A percentile compares a stretch with the other conserved stretches of the same genome.
Evolutionary conservation across 2,329 filamentous ascomycete genomes (phyloP).

Genomic region (Pyrenophora seminiperda): DNA sequence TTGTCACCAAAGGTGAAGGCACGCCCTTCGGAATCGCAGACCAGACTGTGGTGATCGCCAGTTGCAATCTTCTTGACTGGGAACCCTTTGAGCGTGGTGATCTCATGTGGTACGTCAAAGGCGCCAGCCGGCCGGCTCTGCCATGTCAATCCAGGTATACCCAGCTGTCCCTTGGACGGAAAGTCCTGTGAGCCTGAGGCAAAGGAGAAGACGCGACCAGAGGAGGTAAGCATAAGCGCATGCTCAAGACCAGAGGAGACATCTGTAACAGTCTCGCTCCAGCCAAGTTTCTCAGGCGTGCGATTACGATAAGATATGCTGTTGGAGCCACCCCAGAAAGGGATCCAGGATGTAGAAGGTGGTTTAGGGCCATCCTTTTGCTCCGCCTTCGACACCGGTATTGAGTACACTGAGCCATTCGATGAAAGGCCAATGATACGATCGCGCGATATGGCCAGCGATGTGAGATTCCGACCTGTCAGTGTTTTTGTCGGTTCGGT

Average conservation of each 20-base stretch:
- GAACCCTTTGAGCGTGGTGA: conserved; percentile 72
- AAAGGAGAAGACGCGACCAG: conserved; percentile 86
- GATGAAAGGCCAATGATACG: conserved; percentile 79
- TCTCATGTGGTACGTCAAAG: conserved; percentile 82
- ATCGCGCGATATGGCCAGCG: conserved; percentile 78
- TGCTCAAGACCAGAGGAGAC: conserved; percentile 84
- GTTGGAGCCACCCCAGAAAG: conserved; percentile 69
- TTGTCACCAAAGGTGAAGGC: conserved; percentile 93
- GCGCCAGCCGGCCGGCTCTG: conserved; percentile 73
- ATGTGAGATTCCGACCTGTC: conserved; percentile 77
- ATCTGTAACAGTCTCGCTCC: conserved; percentile 74
- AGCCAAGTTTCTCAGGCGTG: conserved; percentile 66
- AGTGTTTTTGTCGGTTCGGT: conserved; percentile 72
- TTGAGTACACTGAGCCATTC: conserved; percentile 79
- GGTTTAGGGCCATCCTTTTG: conserved; percentile 69
- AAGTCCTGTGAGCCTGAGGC: conserved; percentile 79
- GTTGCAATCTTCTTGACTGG: conserved; percentile 76
- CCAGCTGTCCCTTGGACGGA: conserved; percentile 83
- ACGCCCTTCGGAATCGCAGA: conserved; percentile 74
- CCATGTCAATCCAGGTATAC: conserved; percentile 83
- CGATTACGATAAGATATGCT: conserved; percentile 75
- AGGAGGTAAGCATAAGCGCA: conserved; percentile 80
- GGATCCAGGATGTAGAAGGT: conserved; percentile 71
- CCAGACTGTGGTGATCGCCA: conserved; percentile 85
- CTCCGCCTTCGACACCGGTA: conserved; percentile 76